These are phyloP conservation scores for Boeremia exigua DNA, from an alignment of 2,329 filamentous ascomycete species.

Conservation along the genomic window DNA sequence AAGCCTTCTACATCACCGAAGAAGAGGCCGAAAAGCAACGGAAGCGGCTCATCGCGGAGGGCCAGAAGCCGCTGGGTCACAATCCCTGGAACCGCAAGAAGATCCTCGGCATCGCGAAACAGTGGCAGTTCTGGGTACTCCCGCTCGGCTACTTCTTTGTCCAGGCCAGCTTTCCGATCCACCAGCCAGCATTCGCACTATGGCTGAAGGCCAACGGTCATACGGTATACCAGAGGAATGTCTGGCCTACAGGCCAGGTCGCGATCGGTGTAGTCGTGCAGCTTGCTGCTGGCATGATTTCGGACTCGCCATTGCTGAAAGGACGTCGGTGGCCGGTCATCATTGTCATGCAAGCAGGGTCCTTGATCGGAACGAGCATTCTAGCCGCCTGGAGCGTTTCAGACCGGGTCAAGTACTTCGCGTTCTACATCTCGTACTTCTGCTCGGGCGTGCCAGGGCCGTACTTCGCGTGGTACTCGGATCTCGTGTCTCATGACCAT, in stretches of 20 bases:
- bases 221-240: constrained; percentile 55
- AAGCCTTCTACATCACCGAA: constrained; percentile 47
- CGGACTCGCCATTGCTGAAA: constrained; percentile 33
- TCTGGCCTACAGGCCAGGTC: constrained; percentile 55
- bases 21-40: constrained; percentile 31
- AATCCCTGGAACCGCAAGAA: constrained; percentile 48
- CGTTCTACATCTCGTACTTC: constrained; percentile 34
- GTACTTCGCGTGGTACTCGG: constrained; percentile 35
- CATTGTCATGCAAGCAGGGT: constrained; percentile 44
- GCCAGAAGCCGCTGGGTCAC: constrained; percentile 47
- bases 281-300: constrained; percentile 48
- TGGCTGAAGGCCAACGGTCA: constrained; percentile 56
- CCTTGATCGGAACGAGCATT: constrained; percentile 51
- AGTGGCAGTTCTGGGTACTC: constrained; percentile 59
- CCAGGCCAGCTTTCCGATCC: constrained; percentile 25
- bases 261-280: constrained; percentile 55
- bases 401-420: constrained; percentile 49
- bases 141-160: constrained; percentile 56
- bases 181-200: constrained; percentile 39
- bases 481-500: constrained; percentile 35
- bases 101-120: constrained; percentile 50
- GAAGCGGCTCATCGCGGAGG: constrained; percentile 29
- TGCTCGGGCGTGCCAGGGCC: constrained; percentile 31
- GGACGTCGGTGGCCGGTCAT: constrained; percentile 49
- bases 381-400: constrained; percentile 56